phyloP scores from a whole-genome alignment of 73 alveolate species.

The Paramecium sexaurelia region DNA sequence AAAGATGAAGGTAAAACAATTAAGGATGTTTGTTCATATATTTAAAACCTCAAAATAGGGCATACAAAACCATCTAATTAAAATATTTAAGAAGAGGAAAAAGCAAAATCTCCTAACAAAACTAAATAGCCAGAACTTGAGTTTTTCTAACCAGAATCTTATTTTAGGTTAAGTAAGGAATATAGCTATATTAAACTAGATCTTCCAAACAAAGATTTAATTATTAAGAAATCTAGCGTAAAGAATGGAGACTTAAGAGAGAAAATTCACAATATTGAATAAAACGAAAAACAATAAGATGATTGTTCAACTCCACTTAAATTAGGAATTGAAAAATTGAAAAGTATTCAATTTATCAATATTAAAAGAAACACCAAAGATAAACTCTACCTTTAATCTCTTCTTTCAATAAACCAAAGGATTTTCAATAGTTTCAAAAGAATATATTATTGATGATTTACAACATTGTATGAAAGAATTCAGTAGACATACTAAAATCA shows the following conservation, averaged over 20 bases:
- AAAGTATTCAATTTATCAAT: background rate
- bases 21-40: background rate
- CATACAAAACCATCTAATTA: background rate
- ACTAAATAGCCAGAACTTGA: background rate
- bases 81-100: background rate
- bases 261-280: background rate
- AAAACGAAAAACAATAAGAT: background rate
- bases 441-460: slow-evolving; percentile 2
- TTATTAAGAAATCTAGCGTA: background rate
- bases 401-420: background rate
- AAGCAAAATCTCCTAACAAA: background rate
- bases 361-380: background rate
- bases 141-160: background rate
- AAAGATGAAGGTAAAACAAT: background rate
- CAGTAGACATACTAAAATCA: background rate
- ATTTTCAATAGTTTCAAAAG: background rate
- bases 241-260: background rate
- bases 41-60: background rate
- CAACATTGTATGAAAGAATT: background rate
- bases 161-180: background rate
- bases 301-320: background rate
- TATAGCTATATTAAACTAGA: background rate
- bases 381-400: background rate
- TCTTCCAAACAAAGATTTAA: slow-evolving; percentile 29
- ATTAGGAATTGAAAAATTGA: background rate